Base-by-base conservation (phyloP, 139 green algal genomes). In the Eudorina sp. region DNA sequence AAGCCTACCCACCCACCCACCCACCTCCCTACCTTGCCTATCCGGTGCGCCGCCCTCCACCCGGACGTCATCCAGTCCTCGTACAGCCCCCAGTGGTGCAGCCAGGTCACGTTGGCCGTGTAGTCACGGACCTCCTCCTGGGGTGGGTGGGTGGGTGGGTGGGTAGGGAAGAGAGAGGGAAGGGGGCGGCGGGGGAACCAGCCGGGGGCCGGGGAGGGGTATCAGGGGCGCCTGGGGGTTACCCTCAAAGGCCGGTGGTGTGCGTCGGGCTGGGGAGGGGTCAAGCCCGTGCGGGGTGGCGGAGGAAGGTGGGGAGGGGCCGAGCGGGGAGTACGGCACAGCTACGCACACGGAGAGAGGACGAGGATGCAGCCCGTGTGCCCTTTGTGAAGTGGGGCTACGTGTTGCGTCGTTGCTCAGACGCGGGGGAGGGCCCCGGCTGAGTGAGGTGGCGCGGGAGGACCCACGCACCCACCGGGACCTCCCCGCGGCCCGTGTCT, bases 1-100 rank as follows among this genome's bases (percentile, higher is more conserved):
- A 36, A 66, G 46, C 46, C 46, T 9, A 11, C 29, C 73, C n/a
- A 29, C 29, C 40, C 69, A 68, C 69, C 72, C n/a, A 45, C 29
- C 29, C n/a, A 29, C 3, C n/a, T 7, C 45, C 84, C 14, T 69
- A 90, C 89, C 89, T 92, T 89, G 36, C 69, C 79, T 2, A 53
- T 60, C 16, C 85, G 53, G 85, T 92, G 90, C 41, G 90, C 80
- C 51, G 62, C 74, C 38, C 72, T 75, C 85, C 85, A 92, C 4
- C 58, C 45, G 29, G 53, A 75, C 11, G 62, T 19, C 5, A 58
- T 38, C 11, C 72, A 55, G 62, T 90, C 74, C 6, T 66, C 5
- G 0, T 84, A 48, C 23, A 92, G 86, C 19, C 90, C 90, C 85
- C 80, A 92, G 55, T 92, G 90, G 46, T 89, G 89, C 38, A 92